phyloP scores from a whole-genome alignment of 169 alveolate genomes.

The Plasmodium sp. region DNA sequence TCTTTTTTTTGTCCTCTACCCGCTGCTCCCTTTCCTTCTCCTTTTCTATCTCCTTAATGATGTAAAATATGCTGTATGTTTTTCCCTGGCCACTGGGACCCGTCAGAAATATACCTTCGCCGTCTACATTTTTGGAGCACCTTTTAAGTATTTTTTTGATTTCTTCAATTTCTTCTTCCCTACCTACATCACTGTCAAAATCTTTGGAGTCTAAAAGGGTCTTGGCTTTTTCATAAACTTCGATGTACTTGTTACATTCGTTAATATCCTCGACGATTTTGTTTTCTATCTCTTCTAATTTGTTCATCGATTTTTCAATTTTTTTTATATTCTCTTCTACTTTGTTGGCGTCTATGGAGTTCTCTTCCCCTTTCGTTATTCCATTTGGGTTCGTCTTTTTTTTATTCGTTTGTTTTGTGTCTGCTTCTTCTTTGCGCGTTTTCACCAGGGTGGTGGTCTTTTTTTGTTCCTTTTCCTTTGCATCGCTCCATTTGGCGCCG shows the following conservation, averaged over 20 bases:
- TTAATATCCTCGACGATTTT: slow-evolving; percentile 36
- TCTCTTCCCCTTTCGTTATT: not conserved
- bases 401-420: not conserved
- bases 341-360: slow-evolving; percentile 14
- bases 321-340: slow-evolving; percentile 38
- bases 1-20: not conserved
- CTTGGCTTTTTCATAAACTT: slow-evolving; percentile 59
- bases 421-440: not conserved
- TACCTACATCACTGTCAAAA: slow-evolving; percentile 67
- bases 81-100: slow-evolving; percentile 73
- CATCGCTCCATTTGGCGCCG: not conserved
- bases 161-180: slow-evolving; percentile 55
- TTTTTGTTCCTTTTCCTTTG: slow-evolving; percentile 1
- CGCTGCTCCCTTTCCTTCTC: slow-evolving; percentile 20
- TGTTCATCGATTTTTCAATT: slow-evolving; percentile 33
- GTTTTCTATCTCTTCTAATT: slow-evolving; percentile 62
- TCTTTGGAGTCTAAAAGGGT: slow-evolving; percentile 62
- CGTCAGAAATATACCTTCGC: slow-evolving; percentile 58
- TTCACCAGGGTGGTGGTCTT: not conserved
- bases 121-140: slow-evolving; percentile 24
- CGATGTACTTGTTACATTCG: slow-evolving; percentile 61
- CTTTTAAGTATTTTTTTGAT: slow-evolving; percentile 40
- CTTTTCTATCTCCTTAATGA: slow-evolving; percentile 51
- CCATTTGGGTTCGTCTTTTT: slow-evolving; percentile 1
- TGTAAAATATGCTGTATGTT: slow-evolving; percentile 65